Base-by-base conservation (phyloP, 208 protist species). In the Tritrichomonas musculus region DNA sequence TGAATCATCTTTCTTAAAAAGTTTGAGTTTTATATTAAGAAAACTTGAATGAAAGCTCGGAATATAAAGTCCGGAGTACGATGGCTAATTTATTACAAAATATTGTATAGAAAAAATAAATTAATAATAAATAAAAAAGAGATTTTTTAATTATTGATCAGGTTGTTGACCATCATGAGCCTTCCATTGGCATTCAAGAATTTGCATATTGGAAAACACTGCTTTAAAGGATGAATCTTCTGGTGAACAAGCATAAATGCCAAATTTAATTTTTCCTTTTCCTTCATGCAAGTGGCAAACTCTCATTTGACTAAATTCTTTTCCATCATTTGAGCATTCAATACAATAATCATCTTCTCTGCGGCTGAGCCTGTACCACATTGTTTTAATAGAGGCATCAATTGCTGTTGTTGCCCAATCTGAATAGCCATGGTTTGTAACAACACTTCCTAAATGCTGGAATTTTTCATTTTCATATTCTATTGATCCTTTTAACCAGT, bases 171-270 rank as follows among this genome's bases (percentile, higher is more conserved):
- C n/a, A n/a, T n/a, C n/a, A n/a, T n/a, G n/a, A n/a, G n/a, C n/a
- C n/a, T n/a, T n/a, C n/a, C n/a, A n/a, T n/a, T n/a, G n/a, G n/a
- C n/a, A n/a, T n/a, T n/a, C n/a, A n/a, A n/a, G n/a, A n/a, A n/a
- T n/a, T n/a, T n/a, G n/a, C n/a, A n/a, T n/a, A n/a, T n/a, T n/a
- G n/a, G n/a, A n/a, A n/a, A n/a, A n/a, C n/a, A n/a, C n/a, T n/a
- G n/a, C n/a, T n/a, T n/a, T n/a, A n/a, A n/a, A n/a, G n/a, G n/a
- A n/a, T n/a, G n/a, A n/a, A n/a, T n/a, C n/a, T n/a, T 84, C 9
- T 84, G 73, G 73, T 25, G 17, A 33, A n/a, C 73, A 84, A 53
- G 73, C 73, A n/a, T 84, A 84, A 53, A 84, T 44, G 36, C 73
- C 73, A 33, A 53, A 36, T 44, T 53, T 84, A 8, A 84, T 17